Conservation (phyloP, 345 rosid species). For the Syzygium grande region DNA sequence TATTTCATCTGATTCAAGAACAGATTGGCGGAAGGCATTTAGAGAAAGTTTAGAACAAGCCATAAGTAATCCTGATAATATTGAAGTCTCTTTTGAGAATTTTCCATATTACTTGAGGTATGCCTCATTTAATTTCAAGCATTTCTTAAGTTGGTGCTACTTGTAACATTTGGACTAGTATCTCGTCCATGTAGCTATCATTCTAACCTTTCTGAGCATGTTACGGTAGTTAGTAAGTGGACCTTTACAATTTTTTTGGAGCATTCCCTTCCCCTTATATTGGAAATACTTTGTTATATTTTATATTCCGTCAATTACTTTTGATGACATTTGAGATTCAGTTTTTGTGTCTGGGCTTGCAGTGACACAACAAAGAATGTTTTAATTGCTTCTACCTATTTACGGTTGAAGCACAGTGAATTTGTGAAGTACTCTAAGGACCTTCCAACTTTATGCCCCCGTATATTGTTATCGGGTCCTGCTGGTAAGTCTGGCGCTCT, state of each 20-base stretch:
- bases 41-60: conserved; percentile 69
- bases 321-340: background rate
- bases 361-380: conserved; percentile 90
- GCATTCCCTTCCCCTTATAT: background rate
- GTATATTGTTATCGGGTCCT: conserved; percentile 90
- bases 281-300: background rate
- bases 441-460: conserved; percentile 73
- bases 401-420: conserved; percentile 75
- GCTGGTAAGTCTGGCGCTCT: conserved; percentile 41
- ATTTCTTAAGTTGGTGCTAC: background rate
- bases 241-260: background rate
- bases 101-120: conserved; percentile 93
- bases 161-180: background rate
- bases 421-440: conserved; percentile 61
- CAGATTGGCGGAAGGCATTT: conserved; percentile 54
- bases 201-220: background rate
- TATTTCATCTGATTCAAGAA: conserved; percentile 28
- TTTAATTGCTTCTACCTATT: conserved; percentile 60
- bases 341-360: conserved; percentile 17
- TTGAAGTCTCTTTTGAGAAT: conserved; percentile 69
- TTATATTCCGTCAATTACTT: background rate
- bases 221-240: background rate
- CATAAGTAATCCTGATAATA: conserved; percentile 46
- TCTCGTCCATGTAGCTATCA: background rate
- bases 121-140: background rate